Conservation (phyloP, 345 rosid genomes). For the Laguncularia racemosa region DNA sequence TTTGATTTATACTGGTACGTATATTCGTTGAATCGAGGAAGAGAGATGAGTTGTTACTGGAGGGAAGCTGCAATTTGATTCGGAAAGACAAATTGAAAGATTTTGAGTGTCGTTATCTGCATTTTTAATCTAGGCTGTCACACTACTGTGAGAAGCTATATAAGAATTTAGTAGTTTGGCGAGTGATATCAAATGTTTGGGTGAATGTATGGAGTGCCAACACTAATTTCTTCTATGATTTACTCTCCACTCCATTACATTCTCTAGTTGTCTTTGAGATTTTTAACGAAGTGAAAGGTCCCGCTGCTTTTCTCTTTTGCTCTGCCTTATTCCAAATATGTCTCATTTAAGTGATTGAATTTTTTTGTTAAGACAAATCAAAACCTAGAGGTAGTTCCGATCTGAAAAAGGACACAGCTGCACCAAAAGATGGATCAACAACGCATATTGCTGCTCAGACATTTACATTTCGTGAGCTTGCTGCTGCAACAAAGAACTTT, state of each 20-base stretch:
- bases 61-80: too few species aligned
- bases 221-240: too few species aligned
- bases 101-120: too few species aligned
- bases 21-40: too few species aligned
- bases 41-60: slow-evolving; percentile 1
- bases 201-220: too few species aligned
- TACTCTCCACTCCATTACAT: too few species aligned
- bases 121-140: too few species aligned
- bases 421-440: slow-evolving; percentile 69
- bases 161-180: too few species aligned
- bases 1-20: slow-evolving; percentile 3
- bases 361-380: slow-evolving; percentile 51
- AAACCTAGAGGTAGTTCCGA: slow-evolving; percentile 60
- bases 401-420: slow-evolving; percentile 55
- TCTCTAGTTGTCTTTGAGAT: neutral
- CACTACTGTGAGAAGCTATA: too few species aligned
- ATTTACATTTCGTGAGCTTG: slow-evolving; percentile 88
- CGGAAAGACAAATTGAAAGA: too few species aligned
- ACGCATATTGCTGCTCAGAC: slow-evolving; percentile 86
- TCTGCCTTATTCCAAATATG: neutral
- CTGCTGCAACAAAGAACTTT: slow-evolving; percentile 76
- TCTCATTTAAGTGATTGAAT: neutral
- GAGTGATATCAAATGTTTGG: too few species aligned
- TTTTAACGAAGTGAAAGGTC: neutral
- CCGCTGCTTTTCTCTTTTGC: neutral